Evolutionary conservation across 257 asterid species (phyloP).

Genomic region (Capsicum chinense): DNA sequence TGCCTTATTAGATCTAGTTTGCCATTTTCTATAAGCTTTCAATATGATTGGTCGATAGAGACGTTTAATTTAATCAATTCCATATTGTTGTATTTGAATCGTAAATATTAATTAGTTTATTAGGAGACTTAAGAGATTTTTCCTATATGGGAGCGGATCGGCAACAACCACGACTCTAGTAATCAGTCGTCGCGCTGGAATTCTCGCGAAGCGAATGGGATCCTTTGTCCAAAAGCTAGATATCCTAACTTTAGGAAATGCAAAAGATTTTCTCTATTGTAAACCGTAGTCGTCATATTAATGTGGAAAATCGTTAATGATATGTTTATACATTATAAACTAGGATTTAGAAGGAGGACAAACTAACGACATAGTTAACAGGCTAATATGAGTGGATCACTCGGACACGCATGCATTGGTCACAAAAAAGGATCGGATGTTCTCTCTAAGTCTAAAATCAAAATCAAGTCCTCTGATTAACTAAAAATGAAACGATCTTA

Average conservation of each 20-base stretch:
- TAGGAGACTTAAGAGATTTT: too few relatives aligned
- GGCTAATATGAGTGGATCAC: too few relatives aligned
- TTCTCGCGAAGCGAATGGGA: too few relatives aligned
- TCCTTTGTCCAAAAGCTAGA: not conserved
- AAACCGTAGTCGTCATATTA: not conserved
- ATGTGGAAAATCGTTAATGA: not conserved
- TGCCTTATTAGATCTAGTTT: not conserved
- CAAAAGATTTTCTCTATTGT: not conserved
- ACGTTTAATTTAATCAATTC: not conserved
- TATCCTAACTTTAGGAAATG: not conserved
- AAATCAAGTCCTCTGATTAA: not conserved
- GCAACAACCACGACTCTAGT: not conserved
- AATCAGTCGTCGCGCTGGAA: too few relatives aligned
- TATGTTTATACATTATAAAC: not conserved
- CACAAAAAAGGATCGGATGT: too few relatives aligned
- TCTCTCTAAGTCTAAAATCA: too few relatives aligned
- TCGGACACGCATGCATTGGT: too few relatives aligned
- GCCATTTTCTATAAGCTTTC: conserved; percentile 13
- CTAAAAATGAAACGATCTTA: not conserved
- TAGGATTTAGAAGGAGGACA: not conserved
- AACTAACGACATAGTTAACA: not conserved
- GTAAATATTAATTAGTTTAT: not conserved
- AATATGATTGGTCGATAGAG: not conserved
- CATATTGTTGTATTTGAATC: not conserved
- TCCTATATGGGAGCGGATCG: not conserved